Evolutionary conservation across 2,329 filamentous ascomycete species (phyloP).

Genomic region (Verticillium dahliae): DNA sequence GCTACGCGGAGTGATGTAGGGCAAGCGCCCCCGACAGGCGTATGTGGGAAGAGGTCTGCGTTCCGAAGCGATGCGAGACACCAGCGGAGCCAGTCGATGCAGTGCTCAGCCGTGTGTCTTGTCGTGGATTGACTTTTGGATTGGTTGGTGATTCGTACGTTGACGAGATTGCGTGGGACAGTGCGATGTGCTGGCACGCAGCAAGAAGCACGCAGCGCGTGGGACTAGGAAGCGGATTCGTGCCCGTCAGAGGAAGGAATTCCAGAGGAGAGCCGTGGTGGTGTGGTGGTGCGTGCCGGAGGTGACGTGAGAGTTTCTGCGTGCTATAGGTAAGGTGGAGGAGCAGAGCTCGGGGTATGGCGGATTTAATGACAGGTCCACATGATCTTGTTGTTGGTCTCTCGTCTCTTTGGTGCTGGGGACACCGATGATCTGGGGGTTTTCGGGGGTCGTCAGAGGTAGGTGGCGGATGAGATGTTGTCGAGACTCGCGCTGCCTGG

Average conservation of each 20-base stretch:
- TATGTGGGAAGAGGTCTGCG: neutral
- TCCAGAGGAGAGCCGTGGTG: neutral
- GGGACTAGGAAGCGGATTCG: neutral
- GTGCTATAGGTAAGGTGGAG: neutral
- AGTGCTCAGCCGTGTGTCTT: neutral
- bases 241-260: neutral
- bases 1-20: neutral
- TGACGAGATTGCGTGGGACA: neutral
- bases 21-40: neutral
- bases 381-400: neutral
- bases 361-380: neutral
- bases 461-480: neutral
- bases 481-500: neutral
- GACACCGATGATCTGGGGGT: neutral
- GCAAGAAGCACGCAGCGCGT: neutral
- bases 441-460: neutral
- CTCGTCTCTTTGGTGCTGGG: neutral
- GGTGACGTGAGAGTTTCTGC: neutral
- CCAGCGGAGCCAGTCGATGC: neutral
- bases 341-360: neutral
- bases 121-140: neutral
- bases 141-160: neutral
- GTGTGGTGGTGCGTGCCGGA: neutral
- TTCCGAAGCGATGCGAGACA: conserved; percentile 1
- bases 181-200: neutral